Evolutionary conservation across 805 yeast genomes (phyloP).

Genomic region (Cyberlindnera maritima): DNA sequence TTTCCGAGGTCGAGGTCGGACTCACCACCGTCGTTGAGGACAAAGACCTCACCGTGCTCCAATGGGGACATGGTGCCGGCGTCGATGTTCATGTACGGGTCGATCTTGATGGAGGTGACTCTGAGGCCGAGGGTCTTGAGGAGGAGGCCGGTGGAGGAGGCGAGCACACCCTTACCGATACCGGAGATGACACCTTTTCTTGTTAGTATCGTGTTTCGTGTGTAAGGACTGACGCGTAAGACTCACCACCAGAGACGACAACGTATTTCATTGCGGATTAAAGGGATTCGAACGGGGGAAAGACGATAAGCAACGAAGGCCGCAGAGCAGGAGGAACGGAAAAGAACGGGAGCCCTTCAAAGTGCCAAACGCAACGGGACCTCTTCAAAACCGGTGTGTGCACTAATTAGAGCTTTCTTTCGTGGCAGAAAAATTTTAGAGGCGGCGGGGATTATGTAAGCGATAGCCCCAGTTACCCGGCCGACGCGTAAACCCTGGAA

Average conservation of each 20-base stretch:
- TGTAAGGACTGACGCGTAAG: conserved; percentile 2
- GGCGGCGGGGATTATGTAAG: conserved; percentile 1
- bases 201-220: neutral
- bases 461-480: conserved; percentile 8
- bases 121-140: conserved; percentile 91
- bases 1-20: conserved; percentile 97
- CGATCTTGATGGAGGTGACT: conserved; percentile 96
- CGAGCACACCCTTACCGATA: conserved; percentile 97
- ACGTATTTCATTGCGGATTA: conserved; percentile 82
- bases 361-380: conserved; percentile 19
- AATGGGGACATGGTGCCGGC: conserved; percentile 99
- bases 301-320: neutral
- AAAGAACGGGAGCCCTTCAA: conserved; percentile 1
- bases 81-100: conserved; percentile 98
- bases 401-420: neutral
- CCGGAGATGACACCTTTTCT: conserved; percentile 78
- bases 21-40: conserved; percentile 97
- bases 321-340: conserved; percentile 1
- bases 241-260: conserved; percentile 90
- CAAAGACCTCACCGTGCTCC: conserved; percentile 99
- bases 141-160: conserved; percentile 94
- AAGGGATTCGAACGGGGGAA: neutral
- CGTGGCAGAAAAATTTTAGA: neutral
- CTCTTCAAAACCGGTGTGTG: conserved; percentile 1
- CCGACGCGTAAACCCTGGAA: neutral